Base-by-base conservation (phyloP, 2,329 filamentous ascomycete genomes). In the Colletotrichum tabaci region DNA sequence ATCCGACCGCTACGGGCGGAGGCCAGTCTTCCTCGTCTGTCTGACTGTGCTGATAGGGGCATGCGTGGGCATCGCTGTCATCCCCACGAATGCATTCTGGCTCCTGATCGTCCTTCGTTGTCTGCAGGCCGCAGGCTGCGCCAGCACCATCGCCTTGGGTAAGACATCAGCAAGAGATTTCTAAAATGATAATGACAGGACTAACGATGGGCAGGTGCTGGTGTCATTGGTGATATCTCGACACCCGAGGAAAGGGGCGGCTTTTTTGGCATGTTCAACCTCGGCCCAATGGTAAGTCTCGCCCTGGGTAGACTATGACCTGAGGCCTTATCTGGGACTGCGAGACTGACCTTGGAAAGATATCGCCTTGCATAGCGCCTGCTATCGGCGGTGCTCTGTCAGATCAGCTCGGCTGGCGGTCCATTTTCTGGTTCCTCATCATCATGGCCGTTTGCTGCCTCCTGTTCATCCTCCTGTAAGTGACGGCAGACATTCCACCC, bases 381-480 rank as follows among this genome's bases (percentile, higher is more conserved):
- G 81, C 87, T 0, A 82, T 89, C 30, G 87, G 87, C 0, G 87
- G 87, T 9, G 76, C 84, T 0, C 72, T 89, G 0, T 80, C 83
- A 0, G 82, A 85, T 58, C 81, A 82, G 50, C 74, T 88, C 0
- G 87, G 86, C 0, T 89, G 87, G 87, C 78, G 82, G 49, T 80
- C 82, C 2, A 83, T 89, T 8, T 89, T 89, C 73, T 89, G 86
- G 86, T 87, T 88, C 68, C 79, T 89, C 5, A 79, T 84, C 40
- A 87, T 89, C 23, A 79, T 85, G 61, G 78, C 82, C 0, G 83
- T 79, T 0, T 76, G 76, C 2, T 83, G 80, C 63, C 75, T 83
- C 35, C 44, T 81, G 2, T 76, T 81, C 3, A 80, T 84, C 46
- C 63, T 82, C 3, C 50, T 77, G 66, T 70, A 40, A 42, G 66